These are phyloP conservation scores for Entonaema liquescens DNA, from an alignment of 495 filamentous ascomycete species.

Conservation along the genomic window DNA sequence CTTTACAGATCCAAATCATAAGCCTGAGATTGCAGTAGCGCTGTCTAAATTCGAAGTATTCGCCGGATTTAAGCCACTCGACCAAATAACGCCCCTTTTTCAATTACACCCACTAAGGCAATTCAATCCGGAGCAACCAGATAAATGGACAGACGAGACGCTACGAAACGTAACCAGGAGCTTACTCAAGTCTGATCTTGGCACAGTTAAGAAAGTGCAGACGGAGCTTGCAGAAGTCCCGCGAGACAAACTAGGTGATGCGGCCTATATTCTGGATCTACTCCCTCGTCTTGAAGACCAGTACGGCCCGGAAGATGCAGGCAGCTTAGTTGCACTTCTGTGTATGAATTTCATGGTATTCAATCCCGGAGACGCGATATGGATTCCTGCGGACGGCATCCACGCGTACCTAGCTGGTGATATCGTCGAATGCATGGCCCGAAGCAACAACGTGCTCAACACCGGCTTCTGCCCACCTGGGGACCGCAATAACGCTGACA, in stretches of 20 bases:
- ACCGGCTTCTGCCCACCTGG: slow-evolving; percentile 75
- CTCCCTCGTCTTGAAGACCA: slow-evolving; percentile 71
- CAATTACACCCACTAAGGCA: slow-evolving; percentile 53
- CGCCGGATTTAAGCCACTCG: slow-evolving; percentile 74
- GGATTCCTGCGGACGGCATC: slow-evolving; percentile 79
- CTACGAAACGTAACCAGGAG: slow-evolving; percentile 67
- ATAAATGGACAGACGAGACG: slow-evolving; percentile 65
- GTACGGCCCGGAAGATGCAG: slow-evolving; percentile 67
- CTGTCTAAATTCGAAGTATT: slow-evolving; percentile 82
- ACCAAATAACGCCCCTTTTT: slow-evolving; percentile 68
- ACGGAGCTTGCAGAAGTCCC: slow-evolving; percentile 59
- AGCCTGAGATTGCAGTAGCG: slow-evolving; percentile 83
- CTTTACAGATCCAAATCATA: slow-evolving; percentile 79
- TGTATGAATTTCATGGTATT: slow-evolving; percentile 80
- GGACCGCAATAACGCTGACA: slow-evolving; percentile 67
- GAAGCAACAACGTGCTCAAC: slow-evolving; percentile 81
- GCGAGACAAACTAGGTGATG: slow-evolving; percentile 58
- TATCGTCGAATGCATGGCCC: slow-evolving; percentile 87
- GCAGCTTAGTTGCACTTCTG: slow-evolving; percentile 70
- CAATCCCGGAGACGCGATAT: slow-evolving; percentile 71
- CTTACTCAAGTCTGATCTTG: slow-evolving; percentile 64
- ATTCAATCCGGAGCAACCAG: slow-evolving; percentile 60
- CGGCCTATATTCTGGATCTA: slow-evolving; percentile 68
- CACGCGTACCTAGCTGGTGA: slow-evolving; percentile 82
- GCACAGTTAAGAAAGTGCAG: slow-evolving; percentile 60